A percentile compares a stretch with the other conserved stretches of the same genome.
phyloP scores from a whole-genome alignment of 768 basidiomycete species.

The Agrocybe pediades region DNA sequence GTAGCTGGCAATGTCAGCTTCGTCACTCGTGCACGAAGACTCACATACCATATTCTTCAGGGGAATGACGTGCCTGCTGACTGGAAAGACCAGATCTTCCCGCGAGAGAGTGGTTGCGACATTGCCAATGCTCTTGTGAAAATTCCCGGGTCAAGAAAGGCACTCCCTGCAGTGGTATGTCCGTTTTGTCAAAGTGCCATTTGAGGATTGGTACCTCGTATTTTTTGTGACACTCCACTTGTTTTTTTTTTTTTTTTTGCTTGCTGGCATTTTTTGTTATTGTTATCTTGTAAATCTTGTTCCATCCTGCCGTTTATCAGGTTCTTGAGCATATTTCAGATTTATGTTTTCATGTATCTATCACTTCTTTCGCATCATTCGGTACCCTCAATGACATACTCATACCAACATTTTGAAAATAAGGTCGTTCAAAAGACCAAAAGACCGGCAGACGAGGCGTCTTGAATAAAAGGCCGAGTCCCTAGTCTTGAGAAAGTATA shows the following conservation, averaged over 20 bases:
- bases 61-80: slow-evolving; percentile 32
- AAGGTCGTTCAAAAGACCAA: too few relatives aligned
- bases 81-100: slow-evolving; percentile 40
- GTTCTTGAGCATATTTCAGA: too few relatives aligned
- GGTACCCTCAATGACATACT: too few relatives aligned
- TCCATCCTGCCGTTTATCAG: background rate
- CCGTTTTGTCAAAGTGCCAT: slow-evolving; percentile 47
- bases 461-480: too few relatives aligned
- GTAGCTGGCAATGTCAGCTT: slow-evolving; percentile 51
- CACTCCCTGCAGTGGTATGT: slow-evolving; percentile 36
- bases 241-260: background rate
- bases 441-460: too few relatives aligned
- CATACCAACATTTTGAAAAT: too few relatives aligned
- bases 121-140: slow-evolving; percentile 22
- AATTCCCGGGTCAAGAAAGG: slow-evolving; percentile 16
- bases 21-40: slow-evolving; percentile 46
- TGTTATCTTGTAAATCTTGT: background rate
- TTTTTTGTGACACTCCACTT: background rate
- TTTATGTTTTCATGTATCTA: too few relatives aligned
- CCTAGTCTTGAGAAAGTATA: too few relatives aligned
- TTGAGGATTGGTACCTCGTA: slow-evolving; percentile 15
- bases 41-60: slow-evolving; percentile 38
- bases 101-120: slow-evolving; percentile 1
- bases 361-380: too few relatives aligned
- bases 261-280: background rate